These are phyloP conservation scores for Tilletia caries DNA, from an alignment of 1,284 basidiomycete genomes.

Conservation along the genomic window DNA sequence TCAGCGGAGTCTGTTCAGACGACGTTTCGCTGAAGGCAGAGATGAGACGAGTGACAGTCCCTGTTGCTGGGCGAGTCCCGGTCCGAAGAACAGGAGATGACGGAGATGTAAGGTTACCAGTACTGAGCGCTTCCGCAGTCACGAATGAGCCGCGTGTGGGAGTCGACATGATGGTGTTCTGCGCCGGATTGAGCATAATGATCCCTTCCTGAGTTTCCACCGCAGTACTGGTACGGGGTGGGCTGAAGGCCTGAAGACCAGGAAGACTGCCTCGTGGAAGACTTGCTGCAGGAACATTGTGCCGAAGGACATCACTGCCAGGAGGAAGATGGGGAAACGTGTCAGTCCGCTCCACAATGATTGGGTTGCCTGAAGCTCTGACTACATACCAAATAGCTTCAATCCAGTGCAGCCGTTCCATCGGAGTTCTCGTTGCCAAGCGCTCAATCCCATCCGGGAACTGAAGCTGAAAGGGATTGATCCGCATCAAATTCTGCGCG, in stretches of 20 bases:
- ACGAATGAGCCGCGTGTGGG: slow-evolving; percentile 1
- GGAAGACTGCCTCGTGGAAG: too few relatives aligned
- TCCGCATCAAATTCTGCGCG: slow-evolving; percentile 28
- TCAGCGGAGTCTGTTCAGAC: background rate
- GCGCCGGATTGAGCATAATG: background rate
- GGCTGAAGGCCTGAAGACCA: too few relatives aligned
- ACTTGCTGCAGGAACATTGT: slow-evolving; percentile 11
- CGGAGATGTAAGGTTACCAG: too few relatives aligned
- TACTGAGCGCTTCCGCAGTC: background rate
- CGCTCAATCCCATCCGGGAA: slow-evolving; percentile 49
- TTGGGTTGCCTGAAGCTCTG: slow-evolving; percentile 1
- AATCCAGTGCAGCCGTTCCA: slow-evolving; percentile 43
- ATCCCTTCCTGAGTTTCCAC: slow-evolving; percentile 16
- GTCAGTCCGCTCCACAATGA: slow-evolving; percentile 15
- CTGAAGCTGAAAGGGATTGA: slow-evolving; percentile 45
- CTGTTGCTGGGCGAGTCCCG: background rate
- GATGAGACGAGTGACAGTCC: slow-evolving; percentile 3
- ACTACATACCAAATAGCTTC: slow-evolving; percentile 21
- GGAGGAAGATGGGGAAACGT: background rate
- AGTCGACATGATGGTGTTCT: background rate
- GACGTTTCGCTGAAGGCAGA: slow-evolving; percentile 12
- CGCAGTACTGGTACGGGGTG: background rate
- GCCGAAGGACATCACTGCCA: slow-evolving; percentile 11
- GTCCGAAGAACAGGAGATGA: too few relatives aligned
- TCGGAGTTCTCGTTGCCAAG: slow-evolving; percentile 36